Conservation (phyloP, 768 basidiomycete species). For the Termitomyces sp. region DNA sequence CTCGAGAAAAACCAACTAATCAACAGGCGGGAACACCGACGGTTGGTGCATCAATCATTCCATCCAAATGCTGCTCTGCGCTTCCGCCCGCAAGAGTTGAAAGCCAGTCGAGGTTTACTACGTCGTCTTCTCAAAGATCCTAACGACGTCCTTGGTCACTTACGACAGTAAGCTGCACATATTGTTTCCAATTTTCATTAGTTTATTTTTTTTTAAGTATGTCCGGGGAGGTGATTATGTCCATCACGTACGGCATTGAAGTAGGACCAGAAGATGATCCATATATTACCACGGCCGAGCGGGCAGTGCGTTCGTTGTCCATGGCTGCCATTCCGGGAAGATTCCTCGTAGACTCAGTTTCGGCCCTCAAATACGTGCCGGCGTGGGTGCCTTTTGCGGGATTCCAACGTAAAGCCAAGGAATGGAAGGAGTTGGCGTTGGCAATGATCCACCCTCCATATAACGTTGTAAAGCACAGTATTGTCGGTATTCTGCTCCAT, state of each 20-base stretch:
- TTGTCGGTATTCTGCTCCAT: neutral
- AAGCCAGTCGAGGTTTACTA: slow-evolving; percentile 24
- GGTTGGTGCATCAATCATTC: slow-evolving; percentile 27
- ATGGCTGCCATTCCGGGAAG: slow-evolving; percentile 22
- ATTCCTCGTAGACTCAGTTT: slow-evolving; percentile 27
- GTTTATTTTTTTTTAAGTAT: neutral
- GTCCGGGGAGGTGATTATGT: slow-evolving; percentile 22
- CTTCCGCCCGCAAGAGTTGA: slow-evolving; percentile 21
- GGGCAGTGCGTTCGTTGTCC: slow-evolving; percentile 21
- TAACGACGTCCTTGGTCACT: slow-evolving; percentile 1
- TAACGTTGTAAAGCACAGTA: neutral
- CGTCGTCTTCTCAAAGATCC: slow-evolving; percentile 18
- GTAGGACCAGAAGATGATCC: slow-evolving; percentile 25
- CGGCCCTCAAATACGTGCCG: slow-evolving; percentile 28
- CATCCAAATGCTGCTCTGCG: slow-evolving; percentile 19
- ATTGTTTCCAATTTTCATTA: neutral
- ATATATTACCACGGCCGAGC: slow-evolving; percentile 26
- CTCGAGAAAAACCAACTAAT: neutral
- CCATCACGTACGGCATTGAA: slow-evolving; percentile 28
- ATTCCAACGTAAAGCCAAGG: neutral
- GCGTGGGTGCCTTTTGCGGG: slow-evolving; percentile 5
- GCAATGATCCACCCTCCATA: neutral
- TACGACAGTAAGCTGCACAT: slow-evolving; percentile 20
- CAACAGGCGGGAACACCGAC: slow-evolving; percentile 22
- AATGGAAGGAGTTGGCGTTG: neutral